Conservation (phyloP, 495 filamentous ascomycete genomes). For the Trichoderma reesei region DNA sequence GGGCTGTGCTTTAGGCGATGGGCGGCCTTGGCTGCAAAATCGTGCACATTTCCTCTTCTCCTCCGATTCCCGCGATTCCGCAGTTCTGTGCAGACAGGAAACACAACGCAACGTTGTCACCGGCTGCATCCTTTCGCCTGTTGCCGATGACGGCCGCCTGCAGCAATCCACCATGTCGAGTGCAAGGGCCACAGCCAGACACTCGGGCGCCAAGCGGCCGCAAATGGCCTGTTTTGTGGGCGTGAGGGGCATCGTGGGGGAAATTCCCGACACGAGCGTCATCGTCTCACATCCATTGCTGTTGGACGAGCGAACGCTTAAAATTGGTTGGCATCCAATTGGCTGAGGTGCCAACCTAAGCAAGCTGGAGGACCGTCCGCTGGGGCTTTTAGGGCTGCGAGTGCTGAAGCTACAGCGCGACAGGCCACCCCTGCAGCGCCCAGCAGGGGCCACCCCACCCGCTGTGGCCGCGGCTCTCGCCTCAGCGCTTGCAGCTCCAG, state of each 20-base stretch:
- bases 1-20: no score
- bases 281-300: constrained; percentile 4
- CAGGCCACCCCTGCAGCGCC: background rate
- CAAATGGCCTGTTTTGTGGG: constrained; percentile 1
- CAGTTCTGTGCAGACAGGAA: background rate
- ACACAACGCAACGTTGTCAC: background rate
- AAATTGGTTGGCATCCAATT: background rate
- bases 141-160: constrained; percentile 4
- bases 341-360: no score
- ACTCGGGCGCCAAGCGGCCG: constrained; percentile 7
- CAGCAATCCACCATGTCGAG: background rate
- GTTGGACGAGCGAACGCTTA: constrained; percentile 6
- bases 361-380: background rate
- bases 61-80: no score
- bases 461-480: background rate
- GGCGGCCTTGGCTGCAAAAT: no score
- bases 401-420: constrained; percentile 1
- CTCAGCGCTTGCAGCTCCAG: background rate
- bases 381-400: background rate
- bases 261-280: constrained; percentile 4
- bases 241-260: constrained; percentile 8
- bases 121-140: background rate
- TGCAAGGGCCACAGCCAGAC: background rate
- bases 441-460: background rate
- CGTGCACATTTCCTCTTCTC: no score